Percentiles rank a stretch among this genome's conserved stretches.
Evolutionary conservation across 352 stramenopile species (phyloP).

Genomic region (Globisporangium acanthophoron): DNA sequence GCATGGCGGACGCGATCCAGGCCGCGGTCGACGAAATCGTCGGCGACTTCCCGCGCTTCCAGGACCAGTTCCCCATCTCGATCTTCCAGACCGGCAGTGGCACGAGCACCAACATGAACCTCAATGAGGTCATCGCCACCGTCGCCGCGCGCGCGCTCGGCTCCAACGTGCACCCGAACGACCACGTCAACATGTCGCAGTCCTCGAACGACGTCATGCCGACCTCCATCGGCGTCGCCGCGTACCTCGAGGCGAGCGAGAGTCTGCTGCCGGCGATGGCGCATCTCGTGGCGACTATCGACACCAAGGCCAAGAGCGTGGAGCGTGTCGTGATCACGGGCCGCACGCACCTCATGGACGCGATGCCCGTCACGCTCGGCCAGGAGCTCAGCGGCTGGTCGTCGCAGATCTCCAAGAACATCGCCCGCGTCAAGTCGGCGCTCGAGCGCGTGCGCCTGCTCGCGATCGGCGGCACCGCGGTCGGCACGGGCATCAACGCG

Average conservation of each 20-base stretch:
- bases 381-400: conserved; percentile 47
- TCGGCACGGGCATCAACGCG: conserved; percentile 62
- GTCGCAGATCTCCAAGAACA: conserved; percentile 47
- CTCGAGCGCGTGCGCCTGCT: conserved; percentile 42
- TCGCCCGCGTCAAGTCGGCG: conserved; percentile 39
- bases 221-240: conserved; percentile 44
- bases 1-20: conserved; percentile 32
- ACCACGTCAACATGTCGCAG: conserved; percentile 71
- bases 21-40: conserved; percentile 27
- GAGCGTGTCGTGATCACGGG: conserved; percentile 49
- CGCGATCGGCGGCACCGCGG: conserved; percentile 51
- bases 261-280: conserved; percentile 60
- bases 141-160: conserved; percentile 66
- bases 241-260: conserved; percentile 43
- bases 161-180: conserved; percentile 76
- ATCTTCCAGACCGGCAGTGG: conserved; percentile 91
- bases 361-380: conserved; percentile 46
- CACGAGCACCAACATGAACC: conserved; percentile 99
- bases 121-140: conserved; percentile 95
- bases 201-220: conserved; percentile 67
- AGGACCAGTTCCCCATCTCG: conserved; percentile 46
- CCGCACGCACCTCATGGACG: conserved; percentile 75
- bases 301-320: conserved; percentile 30
- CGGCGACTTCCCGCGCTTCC: conserved; percentile 22
- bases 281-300: conserved; percentile 29